These are phyloP conservation scores for Marchantia paleacea DNA, from an alignment of 225 moss, liverwort and hornwort species.

Conservation along the genomic window DNA sequence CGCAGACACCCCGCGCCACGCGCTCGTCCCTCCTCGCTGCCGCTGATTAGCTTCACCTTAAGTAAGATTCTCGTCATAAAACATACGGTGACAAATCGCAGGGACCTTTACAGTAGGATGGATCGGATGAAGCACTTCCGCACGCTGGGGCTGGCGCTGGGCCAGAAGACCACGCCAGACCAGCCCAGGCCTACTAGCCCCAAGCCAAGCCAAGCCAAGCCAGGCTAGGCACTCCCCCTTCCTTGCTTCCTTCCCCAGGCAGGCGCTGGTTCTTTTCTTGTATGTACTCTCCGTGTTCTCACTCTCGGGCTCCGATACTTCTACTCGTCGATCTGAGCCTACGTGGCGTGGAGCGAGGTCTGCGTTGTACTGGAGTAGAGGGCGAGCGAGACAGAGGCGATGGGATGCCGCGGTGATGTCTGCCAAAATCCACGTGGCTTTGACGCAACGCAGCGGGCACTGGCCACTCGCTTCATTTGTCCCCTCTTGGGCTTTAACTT, in stretches of 20 bases:
- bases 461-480: too few species aligned
- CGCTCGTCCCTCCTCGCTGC: background rate
- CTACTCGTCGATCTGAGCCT: too few species aligned
- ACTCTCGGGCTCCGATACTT: too few species aligned
- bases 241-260: background rate
- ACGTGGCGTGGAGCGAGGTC: too few species aligned
- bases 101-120: conserved; percentile 3
- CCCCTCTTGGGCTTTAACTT: too few species aligned
- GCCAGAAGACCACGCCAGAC: too few species aligned
- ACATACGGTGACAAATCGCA: background rate
- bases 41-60: background rate
- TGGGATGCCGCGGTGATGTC: background rate
- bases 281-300: background rate
- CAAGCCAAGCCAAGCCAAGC: background rate
- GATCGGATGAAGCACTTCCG: background rate
- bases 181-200: background rate
- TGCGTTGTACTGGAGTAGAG: too few species aligned
- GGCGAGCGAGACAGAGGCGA: too few species aligned
- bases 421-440: background rate
- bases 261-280: background rate
- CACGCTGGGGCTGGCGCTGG: background rate
- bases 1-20: conserved; percentile 5
- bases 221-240: background rate
- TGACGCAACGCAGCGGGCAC: background rate
- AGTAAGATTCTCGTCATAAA: conserved; percentile 10